Evolutionary conservation across 169 alveolate genomes (phyloP).

Genomic region (Toxoplasma gondii): DNA sequence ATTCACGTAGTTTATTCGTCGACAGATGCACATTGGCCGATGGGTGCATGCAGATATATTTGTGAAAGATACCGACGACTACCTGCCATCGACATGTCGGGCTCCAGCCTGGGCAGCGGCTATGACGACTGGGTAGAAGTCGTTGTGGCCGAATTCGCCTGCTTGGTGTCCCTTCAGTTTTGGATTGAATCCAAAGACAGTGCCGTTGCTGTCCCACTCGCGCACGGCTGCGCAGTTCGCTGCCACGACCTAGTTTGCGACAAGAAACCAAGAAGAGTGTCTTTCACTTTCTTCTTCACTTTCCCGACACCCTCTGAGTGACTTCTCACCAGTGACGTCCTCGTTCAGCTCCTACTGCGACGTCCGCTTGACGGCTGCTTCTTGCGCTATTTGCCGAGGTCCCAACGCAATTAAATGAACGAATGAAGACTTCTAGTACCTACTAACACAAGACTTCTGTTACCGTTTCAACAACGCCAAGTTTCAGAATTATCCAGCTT

Average conservation of each 20-base stretch:
- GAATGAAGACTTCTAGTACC: no score
- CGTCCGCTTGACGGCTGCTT: no score
- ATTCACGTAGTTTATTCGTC: no score
- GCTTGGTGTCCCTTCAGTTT: constrained; percentile 61
- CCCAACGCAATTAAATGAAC: no score
- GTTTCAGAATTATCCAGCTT: no score
- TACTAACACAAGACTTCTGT: no score
- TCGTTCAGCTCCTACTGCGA: no score
- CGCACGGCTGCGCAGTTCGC: constrained; percentile 74
- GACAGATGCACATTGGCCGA: background rate
- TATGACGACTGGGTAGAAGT: constrained; percentile 73
- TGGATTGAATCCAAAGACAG: constrained; percentile 65
- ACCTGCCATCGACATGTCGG: background rate
- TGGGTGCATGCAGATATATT: background rate
- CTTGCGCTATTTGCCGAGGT: no score
- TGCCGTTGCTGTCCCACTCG: constrained; percentile 75
- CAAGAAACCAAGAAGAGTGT: background rate
- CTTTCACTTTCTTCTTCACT: background rate
- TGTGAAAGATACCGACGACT: background rate
- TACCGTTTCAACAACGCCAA: no score
- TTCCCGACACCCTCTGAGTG: background rate
- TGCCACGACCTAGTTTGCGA: constrained; percentile 45
- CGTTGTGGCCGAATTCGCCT: constrained; percentile 77
- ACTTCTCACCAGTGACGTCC: no score
- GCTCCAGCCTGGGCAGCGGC: constrained; percentile 71